These are phyloP conservation scores for Cucurbita pepo DNA, from an alignment of 306 rosid genomes.

Conservation along the genomic window DNA sequence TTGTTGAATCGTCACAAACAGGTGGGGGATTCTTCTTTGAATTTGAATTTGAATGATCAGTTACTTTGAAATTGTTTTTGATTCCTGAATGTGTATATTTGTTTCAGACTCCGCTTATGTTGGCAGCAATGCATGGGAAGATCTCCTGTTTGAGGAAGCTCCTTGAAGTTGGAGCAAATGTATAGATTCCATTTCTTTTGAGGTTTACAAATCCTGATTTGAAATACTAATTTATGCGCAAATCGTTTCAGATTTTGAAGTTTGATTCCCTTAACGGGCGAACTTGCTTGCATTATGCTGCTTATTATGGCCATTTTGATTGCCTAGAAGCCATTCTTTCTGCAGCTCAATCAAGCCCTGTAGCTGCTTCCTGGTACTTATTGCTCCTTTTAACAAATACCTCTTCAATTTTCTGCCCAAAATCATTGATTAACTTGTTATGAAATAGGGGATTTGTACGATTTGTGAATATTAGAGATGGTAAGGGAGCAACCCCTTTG, in stretches of 20 bases:
- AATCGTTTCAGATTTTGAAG: conserved; percentile 51
- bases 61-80: conserved; percentile 1
- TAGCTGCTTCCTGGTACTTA: conserved; percentile 73
- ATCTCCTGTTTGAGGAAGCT: conserved; percentile 61
- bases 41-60: neutral
- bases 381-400: neutral
- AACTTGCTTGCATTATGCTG: conserved; percentile 90
- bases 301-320: conserved; percentile 76
- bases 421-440: neutral
- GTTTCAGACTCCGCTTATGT: conserved; percentile 86
- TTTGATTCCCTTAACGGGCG: conserved; percentile 77
- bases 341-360: conserved; percentile 72
- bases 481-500: conserved; percentile 82
- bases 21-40: conserved; percentile 21
- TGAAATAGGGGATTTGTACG: conserved; percentile 71
- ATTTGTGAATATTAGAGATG: conserved; percentile 91
- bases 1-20: conserved; percentile 85
- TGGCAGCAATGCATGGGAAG: conserved; percentile 97
- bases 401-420: neutral
- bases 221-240: neutral
- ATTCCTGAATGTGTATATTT: conserved; percentile 15
- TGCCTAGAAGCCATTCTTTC: conserved; percentile 72
- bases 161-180: conserved; percentile 86
- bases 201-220: neutral
- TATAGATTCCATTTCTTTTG: conserved; percentile 13